Conservation (phyloP, 2,329 filamentous ascomycete genomes). For the Fusarium decemcellulare region DNA sequence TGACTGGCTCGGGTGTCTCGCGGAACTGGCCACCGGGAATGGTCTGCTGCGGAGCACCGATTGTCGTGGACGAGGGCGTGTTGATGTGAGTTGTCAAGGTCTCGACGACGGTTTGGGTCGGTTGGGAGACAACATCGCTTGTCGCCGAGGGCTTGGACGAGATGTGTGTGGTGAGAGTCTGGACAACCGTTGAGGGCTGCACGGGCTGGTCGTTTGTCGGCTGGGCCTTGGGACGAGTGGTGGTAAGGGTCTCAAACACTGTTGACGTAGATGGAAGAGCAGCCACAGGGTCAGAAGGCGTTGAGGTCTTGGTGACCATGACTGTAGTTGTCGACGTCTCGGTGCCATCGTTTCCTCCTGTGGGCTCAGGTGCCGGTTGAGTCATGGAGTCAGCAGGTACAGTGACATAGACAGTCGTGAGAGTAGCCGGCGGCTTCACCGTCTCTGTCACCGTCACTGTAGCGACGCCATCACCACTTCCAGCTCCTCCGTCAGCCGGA, state of each 20-base stretch:
- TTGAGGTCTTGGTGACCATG: slow-evolving; percentile 32
- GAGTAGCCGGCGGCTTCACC: slow-evolving; percentile 55
- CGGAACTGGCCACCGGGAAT: slow-evolving; percentile 43
- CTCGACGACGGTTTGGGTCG: slow-evolving; percentile 10
- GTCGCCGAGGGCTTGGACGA: slow-evolving; percentile 4
- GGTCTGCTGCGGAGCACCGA: slow-evolving; percentile 22
- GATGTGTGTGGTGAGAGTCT: slow-evolving; percentile 27
- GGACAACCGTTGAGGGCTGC: slow-evolving; percentile 36
- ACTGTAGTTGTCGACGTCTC: slow-evolving; percentile 42
- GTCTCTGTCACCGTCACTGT: slow-evolving; percentile 56
- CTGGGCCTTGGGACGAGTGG: slow-evolving; percentile 1
- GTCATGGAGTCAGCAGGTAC: slow-evolving; percentile 46
- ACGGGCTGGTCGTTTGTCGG: slow-evolving; percentile 15
- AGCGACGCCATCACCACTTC: slow-evolving; percentile 27
- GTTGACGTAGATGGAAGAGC: slow-evolving; percentile 16
- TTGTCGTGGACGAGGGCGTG: slow-evolving; percentile 18
- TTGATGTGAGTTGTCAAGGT: slow-evolving; percentile 36
- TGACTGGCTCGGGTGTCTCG: slow-evolving; percentile 32
- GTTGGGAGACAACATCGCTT: not conserved
- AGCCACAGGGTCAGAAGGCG: slow-evolving; percentile 3
- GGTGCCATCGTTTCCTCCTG: slow-evolving; percentile 30
- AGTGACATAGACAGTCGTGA: slow-evolving; percentile 55
- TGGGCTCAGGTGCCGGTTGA: slow-evolving; percentile 27
- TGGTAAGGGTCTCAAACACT: slow-evolving; percentile 1
- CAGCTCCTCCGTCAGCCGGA: slow-evolving; percentile 31